These are phyloP conservation scores for Exophiala aquamarina DNA, from an alignment of 2,329 filamentous ascomycete genomes.

Conservation along the genomic window DNA sequence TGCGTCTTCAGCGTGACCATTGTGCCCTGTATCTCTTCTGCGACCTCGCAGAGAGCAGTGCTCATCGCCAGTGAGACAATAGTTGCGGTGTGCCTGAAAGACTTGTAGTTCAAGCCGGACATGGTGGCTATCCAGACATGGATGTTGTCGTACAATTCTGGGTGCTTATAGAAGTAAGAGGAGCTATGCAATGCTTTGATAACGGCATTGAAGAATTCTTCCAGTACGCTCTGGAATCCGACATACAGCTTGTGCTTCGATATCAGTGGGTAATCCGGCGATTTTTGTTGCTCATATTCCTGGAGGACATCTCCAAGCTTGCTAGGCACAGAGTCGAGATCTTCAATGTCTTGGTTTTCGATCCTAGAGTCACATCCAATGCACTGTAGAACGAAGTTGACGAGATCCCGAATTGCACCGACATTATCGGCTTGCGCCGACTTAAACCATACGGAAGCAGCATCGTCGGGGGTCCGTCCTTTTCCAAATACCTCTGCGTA, in stretches of 20 bases:
- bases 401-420: conserved; percentile 55
- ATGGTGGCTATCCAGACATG: conserved; percentile 87
- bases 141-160: conserved; percentile 79
- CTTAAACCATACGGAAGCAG: conserved; percentile 58
- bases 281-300: conserved; percentile 77
- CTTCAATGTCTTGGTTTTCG: conserved; percentile 78
- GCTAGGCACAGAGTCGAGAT: conserved; percentile 81
- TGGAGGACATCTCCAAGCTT: conserved; percentile 82
- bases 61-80: conserved; percentile 79
- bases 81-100: conserved; percentile 92
- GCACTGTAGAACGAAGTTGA: conserved; percentile 64
- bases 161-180: conserved; percentile 75
- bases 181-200: conserved; percentile 77
- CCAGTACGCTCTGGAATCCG: conserved; percentile 74
- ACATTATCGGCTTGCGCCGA: conserved; percentile 57
- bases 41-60: conserved; percentile 72
- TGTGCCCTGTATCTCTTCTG: conserved; percentile 67
- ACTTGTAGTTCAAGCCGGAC: conserved; percentile 82
- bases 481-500: conserved; percentile 63
- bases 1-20: conserved; percentile 77
- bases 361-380: conserved; percentile 80
- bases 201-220: conserved; percentile 75
- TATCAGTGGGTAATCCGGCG: conserved; percentile 89
- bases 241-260: conserved; percentile 74
- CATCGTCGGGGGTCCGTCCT: conserved; percentile 54